Conservation (phyloP, 1,139 yeast genomes). For the Candida tunisiensis region DNA sequence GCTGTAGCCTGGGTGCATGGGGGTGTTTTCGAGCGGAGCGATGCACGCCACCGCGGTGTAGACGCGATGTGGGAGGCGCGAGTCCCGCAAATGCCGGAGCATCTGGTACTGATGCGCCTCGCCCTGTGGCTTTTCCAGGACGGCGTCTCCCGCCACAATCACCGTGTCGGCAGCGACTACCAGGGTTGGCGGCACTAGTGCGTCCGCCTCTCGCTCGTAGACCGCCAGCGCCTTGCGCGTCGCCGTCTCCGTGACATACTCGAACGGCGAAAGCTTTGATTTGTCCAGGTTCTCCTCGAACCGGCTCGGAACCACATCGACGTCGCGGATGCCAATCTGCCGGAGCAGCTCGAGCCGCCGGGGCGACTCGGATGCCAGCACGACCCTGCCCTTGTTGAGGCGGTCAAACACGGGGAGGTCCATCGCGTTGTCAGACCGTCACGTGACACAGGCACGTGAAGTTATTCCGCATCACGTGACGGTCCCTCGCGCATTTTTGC, state of each 20-base stretch:
- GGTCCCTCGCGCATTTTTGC: no score
- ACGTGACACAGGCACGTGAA: no score
- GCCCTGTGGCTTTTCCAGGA: constrained; percentile 64
- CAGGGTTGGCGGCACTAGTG: constrained; percentile 24
- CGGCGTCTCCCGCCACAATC: constrained; percentile 39
- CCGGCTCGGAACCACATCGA: constrained; percentile 33
- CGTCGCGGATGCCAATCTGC: constrained; percentile 42
- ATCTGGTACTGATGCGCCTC: constrained; percentile 32
- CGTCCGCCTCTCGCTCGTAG: constrained; percentile 23
- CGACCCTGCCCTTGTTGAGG: constrained; percentile 21
- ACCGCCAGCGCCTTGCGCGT: constrained; percentile 47
- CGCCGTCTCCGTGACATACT: constrained; percentile 62
- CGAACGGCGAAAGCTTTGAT: constrained; percentile 26
- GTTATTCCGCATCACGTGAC: no score
- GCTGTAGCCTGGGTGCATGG: constrained; percentile 23
- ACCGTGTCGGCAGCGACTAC: constrained; percentile 77
- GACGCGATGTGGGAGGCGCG: constrained; percentile 30
- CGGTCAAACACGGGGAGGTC: no score
- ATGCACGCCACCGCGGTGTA: constrained; percentile 52
- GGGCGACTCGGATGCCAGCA: constrained; percentile 77
- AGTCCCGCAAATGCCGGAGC: constrained; percentile 30
- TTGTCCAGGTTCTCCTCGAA: constrained; percentile 68
- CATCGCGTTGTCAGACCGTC: no score
- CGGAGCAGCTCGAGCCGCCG: constrained; percentile 52
- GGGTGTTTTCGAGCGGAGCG: constrained; percentile 22